phyloP scores from a whole-genome alignment of 495 filamentous ascomycete genomes.

The Tuber microsphaerosporum region DNA sequence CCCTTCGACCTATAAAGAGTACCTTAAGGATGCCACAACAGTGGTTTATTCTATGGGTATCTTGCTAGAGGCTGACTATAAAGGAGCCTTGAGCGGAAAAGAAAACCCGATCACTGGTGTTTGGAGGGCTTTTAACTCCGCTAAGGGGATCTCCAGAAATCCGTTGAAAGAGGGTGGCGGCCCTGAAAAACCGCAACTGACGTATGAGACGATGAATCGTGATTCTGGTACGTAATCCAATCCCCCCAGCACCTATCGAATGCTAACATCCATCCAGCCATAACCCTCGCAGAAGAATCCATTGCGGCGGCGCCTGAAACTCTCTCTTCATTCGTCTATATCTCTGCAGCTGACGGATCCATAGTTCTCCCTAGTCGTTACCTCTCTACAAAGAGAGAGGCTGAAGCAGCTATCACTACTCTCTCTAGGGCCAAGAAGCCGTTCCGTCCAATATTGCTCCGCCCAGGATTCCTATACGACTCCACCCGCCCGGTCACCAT shows the following conservation, averaged over 20 bases:
- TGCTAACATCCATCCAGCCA: conserved; percentile 46
- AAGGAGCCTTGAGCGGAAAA: conserved; percentile 73
- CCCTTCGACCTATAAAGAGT: conserved; percentile 65
- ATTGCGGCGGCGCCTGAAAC: conserved; percentile 55
- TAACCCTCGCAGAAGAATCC: conserved; percentile 78
- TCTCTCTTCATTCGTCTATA: conserved; percentile 68
- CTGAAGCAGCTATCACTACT: conserved; percentile 67
- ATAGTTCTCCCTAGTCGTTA: conserved; percentile 77
- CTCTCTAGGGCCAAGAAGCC: conserved; percentile 52
- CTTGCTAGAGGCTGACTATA: conserved; percentile 96
- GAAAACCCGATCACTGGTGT: conserved; percentile 71
- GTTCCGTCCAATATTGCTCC: conserved; percentile 73
- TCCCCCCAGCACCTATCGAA: not conserved
- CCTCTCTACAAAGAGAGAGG: conserved; percentile 84
- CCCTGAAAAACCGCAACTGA: conserved; percentile 64
- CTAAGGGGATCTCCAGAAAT: conserved; percentile 60
- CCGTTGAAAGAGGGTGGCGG: conserved; percentile 51
- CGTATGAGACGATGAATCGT: conserved; percentile 97
- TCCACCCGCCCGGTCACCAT: conserved; percentile 71
- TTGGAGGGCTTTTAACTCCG: conserved; percentile 63
- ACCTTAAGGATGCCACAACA: conserved; percentile 65
- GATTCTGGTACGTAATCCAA: conserved; percentile 56
- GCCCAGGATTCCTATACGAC: conserved; percentile 86
- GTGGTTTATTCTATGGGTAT: conserved; percentile 94
- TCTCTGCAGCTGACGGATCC: conserved; percentile 79